phyloP scores from a whole-genome alignment of 73 alveolate species.

The Paramecium tetraurelia region DNA sequence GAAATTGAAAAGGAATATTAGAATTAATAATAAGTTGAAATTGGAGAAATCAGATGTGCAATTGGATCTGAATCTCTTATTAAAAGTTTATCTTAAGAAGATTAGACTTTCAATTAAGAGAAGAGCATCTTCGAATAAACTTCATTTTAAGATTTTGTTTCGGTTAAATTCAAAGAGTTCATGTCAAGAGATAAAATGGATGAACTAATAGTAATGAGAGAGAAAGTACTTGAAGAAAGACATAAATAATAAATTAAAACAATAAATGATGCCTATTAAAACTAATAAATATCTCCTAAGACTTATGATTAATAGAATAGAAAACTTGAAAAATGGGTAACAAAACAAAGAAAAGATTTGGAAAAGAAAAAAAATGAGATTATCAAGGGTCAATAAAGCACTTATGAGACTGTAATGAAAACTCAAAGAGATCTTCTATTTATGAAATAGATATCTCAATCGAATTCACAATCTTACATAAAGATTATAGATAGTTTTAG shows the following conservation, averaged over 20 bases:
- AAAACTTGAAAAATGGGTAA: constrained; percentile 73
- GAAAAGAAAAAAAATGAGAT: constrained; percentile 61
- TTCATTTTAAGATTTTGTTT: constrained; percentile 67
- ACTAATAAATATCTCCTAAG: constrained; percentile 66
- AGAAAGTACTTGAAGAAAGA: constrained; percentile 70
- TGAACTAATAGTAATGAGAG: constrained; percentile 68
- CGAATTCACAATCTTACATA: constrained; percentile 30
- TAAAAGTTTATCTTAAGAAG: background rate
- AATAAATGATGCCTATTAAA: constrained; percentile 61
- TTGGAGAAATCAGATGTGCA: constrained; percentile 46
- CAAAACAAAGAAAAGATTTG: constrained; percentile 65
- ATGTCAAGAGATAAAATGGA: constrained; percentile 66
- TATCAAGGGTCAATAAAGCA: constrained; percentile 66
- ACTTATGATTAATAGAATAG: constrained; percentile 52
- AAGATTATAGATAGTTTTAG: constrained; percentile 46
- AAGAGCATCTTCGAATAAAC: constrained; percentile 61
- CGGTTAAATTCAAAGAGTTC: constrained; percentile 54
- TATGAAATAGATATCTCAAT: constrained; percentile 27
- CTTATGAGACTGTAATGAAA: constrained; percentile 68
- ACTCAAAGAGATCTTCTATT: constrained; percentile 60
- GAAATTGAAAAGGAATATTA: constrained; percentile 45
- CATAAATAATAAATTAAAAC: constrained; percentile 63
- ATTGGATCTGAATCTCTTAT: constrained; percentile 32
- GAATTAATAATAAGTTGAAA: constrained; percentile 16
- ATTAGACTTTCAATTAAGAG: background rate